phyloP scores from a whole-genome alignment of 768 basidiomycete species.

The Pholiota microspora region DNA sequence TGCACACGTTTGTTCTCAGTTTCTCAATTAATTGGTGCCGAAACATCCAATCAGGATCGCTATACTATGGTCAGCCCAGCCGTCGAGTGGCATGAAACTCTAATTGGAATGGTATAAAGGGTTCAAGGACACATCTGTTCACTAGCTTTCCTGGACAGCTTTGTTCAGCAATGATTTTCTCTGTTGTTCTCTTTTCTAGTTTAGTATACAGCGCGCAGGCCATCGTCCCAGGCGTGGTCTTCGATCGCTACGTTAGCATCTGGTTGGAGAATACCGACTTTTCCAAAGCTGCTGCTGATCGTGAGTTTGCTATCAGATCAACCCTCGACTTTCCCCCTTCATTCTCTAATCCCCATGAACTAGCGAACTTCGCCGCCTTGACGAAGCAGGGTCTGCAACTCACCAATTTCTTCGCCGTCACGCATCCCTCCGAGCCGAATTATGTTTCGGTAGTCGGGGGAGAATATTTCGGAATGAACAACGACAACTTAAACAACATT shows the following conservation, averaged over 20 bases:
- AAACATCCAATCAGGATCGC: too few relatives aligned
- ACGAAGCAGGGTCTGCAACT: slow-evolving; percentile 49
- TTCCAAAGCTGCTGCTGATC: slow-evolving; percentile 23
- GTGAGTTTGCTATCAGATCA: slow-evolving; percentile 1
- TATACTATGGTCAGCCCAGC: too few relatives aligned
- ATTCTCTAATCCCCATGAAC: too few relatives aligned
- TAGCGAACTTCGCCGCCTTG: slow-evolving; percentile 32
- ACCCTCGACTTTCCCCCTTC: background rate
- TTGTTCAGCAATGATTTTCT: background rate
- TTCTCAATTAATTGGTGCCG: background rate
- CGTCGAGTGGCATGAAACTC: too few relatives aligned
- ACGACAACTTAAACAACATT: slow-evolving; percentile 37
- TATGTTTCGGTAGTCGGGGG: slow-evolving; percentile 50
- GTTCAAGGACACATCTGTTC: background rate
- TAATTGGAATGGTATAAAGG: background rate
- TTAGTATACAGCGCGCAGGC: background rate
- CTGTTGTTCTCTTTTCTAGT: background rate
- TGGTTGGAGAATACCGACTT: slow-evolving; percentile 69
- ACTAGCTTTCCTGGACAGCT: background rate
- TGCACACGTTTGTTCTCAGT: background rate
- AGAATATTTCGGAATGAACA: slow-evolving; percentile 49
- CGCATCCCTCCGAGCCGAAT: slow-evolving; percentile 65
- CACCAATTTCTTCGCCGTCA: slow-evolving; percentile 44
- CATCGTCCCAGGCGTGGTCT: slow-evolving; percentile 23
- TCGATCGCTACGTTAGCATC: slow-evolving; percentile 35